These are phyloP conservation scores for Talaromyces verruculosus DNA, from an alignment of 2,329 filamentous ascomycete genomes.

Conservation along the genomic window DNA sequence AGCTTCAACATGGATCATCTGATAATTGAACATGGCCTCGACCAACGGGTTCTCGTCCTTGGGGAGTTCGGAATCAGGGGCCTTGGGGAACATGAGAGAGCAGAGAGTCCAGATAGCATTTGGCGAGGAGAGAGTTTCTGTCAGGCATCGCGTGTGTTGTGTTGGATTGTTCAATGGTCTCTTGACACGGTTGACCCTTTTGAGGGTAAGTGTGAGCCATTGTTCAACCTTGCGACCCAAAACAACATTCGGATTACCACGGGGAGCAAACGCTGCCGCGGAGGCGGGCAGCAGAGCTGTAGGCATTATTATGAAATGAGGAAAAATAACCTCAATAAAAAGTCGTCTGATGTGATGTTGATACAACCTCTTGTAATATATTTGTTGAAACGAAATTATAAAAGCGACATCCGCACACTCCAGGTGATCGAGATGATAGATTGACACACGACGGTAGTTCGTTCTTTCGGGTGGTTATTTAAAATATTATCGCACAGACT, in stretches of 20 bases:
- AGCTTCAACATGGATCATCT: conserved; percentile 89
- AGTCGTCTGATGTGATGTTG: conserved; percentile 32
- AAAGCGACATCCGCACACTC: conserved; percentile 44
- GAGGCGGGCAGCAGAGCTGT: conserved; percentile 91
- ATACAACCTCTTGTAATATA: conserved; percentile 23
- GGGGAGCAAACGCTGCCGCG: conserved; percentile 91
- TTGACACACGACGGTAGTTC: conserved; percentile 1
- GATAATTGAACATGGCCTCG: conserved; percentile 88
- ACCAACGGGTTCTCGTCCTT: conserved; percentile 78
- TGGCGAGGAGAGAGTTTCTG: conserved; percentile 83
- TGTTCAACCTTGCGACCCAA: conserved; percentile 88
- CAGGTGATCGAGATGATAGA: conserved; percentile 19
- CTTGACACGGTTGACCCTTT: conserved; percentile 95
- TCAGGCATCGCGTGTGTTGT: conserved; percentile 93
- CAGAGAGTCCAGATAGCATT: conserved; percentile 94
- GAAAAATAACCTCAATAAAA: conserved; percentile 36
- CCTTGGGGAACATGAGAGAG: conserved; percentile 88
- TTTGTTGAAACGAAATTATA: conserved; percentile 32
- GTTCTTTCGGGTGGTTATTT: conserved; percentile 9
- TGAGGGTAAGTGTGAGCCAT: conserved; percentile 94
- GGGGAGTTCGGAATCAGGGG: conserved; percentile 78
- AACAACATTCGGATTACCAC: conserved; percentile 92
- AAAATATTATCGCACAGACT: conserved; percentile 7
- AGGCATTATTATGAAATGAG: conserved; percentile 65
- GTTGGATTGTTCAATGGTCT: conserved; percentile 94